Evolutionary conservation across 495 filamentous ascomycete genomes (phyloP), one percentile per base, ranked within the genome.

Genomic region (Amphirosellinia nigrospora): DNA sequence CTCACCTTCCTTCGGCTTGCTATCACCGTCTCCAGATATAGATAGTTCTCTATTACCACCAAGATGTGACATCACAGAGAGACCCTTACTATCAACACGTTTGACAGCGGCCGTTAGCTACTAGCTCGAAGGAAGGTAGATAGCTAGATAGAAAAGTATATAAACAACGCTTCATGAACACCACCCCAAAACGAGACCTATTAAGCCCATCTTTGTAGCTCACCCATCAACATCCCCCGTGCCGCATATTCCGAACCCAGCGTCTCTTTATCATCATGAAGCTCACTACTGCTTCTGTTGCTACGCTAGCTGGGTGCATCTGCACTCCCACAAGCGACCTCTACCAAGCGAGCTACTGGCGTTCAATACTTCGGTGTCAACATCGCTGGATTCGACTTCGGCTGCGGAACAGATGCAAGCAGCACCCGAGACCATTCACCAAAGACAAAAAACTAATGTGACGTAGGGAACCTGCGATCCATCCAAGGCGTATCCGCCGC

Each of bases 321-420:
- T 28, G 64, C 48, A 30, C 16, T 66, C 11, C 48, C 48, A 45
- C 62, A 36, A 1, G 23, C 32, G 28, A 38, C 10, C 26, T 10
- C 32, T 26, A 11, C 23, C 15, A 50, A 68, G 41, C 55, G 66
- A 26, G 66, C 32, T 15, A 21, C 50, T 21, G 66, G 66, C 53
- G 66, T 61, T 19, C 66, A 68, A 28, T 68, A 68, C 10, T 68
- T 74, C 11, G 80, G 80, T 43, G 71, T 80, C 8, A 83, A 83
- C 64, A 79, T 83, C 71, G 79, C 81, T 11, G 81, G 81, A 0
- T 83, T 81, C 65, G 85, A 87, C 67, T 87, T 87, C 66, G 84
- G 85, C 23, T 85, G 83, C 72, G 73, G 68, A 28, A 85, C 76
- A 16, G 71, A 78, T 62, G 80, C 70, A 43, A 82, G 64, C 9